Conservation (phyloP, 1,284 basidiomycete genomes). For the Inonotus obliquus region DNA sequence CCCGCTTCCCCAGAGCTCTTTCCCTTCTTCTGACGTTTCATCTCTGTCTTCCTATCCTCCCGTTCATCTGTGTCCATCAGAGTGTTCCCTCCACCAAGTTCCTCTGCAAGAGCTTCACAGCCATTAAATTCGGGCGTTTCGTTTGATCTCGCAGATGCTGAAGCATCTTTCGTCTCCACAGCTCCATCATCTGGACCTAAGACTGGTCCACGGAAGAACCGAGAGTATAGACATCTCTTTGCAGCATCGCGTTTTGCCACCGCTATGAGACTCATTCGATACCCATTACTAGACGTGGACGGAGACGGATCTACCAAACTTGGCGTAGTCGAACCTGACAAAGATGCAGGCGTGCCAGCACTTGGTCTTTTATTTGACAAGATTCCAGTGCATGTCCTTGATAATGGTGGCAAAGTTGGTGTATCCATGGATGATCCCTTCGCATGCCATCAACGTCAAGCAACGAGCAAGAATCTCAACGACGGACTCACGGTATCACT, state of each 20-base stretch:
- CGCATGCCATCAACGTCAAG: not conserved
- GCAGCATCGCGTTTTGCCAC: constrained; percentile 77
- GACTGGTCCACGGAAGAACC: constrained; percentile 74
- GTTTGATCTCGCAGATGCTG: constrained; percentile 1
- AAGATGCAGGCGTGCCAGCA: constrained; percentile 40
- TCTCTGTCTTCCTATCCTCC: not conserved
- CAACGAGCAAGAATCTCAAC: not conserved
- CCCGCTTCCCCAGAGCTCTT: not conserved
- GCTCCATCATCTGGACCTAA: constrained; percentile 41
- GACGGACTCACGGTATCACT: constrained; percentile 22
- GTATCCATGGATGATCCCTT: constrained; percentile 23
- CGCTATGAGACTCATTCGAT: constrained; percentile 51
- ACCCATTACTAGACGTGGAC: constrained; percentile 26
- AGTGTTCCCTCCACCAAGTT: constrained; percentile 4
- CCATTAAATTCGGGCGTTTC: not conserved
- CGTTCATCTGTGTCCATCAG: constrained; percentile 7
- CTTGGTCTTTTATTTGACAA: constrained; percentile 66
- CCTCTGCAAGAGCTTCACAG: constrained; percentile 4
- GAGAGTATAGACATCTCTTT: constrained; percentile 66
- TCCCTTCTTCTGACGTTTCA: not conserved
- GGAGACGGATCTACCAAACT: constrained; percentile 16
- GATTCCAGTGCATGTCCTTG: constrained; percentile 71
- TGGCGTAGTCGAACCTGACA: constrained; percentile 42
- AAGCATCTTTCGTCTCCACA: constrained; percentile 1
- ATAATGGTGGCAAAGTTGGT: constrained; percentile 31